Percentiles rank a stretch among this genome's conserved stretches.
Evolutionary conservation across 306 rosid genomes (phyloP).

Genomic region (Vigna trinervia): DNA sequence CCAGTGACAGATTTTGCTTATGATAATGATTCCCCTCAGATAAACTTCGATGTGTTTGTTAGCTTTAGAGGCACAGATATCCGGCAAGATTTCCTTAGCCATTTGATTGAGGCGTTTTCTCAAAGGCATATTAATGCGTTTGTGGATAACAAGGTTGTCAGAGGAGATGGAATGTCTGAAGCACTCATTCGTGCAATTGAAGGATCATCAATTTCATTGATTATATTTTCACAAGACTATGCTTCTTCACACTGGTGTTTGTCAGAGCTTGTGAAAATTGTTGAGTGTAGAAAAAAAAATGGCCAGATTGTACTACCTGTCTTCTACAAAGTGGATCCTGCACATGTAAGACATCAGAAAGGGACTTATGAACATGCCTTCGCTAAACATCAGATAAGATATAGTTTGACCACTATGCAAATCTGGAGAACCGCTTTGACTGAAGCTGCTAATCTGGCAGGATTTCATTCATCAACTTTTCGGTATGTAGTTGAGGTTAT

Average conservation of each 20-base stretch:
- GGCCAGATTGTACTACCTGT: conserved; percentile 20
- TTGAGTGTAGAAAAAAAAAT: conserved; percentile 11
- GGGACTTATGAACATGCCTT: conserved; percentile 33
- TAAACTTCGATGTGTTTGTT: conserved; percentile 29
- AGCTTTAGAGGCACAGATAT: conserved; percentile 37
- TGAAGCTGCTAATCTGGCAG: conserved; percentile 20
- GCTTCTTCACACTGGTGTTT: conserved; percentile 41
- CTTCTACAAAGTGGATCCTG: conserved; percentile 33
- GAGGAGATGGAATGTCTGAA: background rate
- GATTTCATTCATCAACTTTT: conserved; percentile 35
- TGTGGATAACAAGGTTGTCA: background rate
- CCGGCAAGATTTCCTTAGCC: conserved; percentile 5
- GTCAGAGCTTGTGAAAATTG: conserved; percentile 36
- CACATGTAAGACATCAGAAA: conserved; percentile 32
- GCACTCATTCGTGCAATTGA: conserved; percentile 30
- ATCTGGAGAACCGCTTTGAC: conserved; percentile 40
- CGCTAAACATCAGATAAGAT: conserved; percentile 10
- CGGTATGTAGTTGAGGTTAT: background rate
- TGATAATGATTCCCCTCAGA: background rate
- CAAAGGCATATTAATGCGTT: background rate
- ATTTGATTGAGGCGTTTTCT: conserved; percentile 10
- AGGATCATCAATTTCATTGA: conserved; percentile 8
- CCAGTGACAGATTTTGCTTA: background rate
- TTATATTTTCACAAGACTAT: conserved; percentile 35
- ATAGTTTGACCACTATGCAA: background rate